Conservation (phyloP, 495 filamentous ascomycete species). For the Lepraria neglecta region DNA sequence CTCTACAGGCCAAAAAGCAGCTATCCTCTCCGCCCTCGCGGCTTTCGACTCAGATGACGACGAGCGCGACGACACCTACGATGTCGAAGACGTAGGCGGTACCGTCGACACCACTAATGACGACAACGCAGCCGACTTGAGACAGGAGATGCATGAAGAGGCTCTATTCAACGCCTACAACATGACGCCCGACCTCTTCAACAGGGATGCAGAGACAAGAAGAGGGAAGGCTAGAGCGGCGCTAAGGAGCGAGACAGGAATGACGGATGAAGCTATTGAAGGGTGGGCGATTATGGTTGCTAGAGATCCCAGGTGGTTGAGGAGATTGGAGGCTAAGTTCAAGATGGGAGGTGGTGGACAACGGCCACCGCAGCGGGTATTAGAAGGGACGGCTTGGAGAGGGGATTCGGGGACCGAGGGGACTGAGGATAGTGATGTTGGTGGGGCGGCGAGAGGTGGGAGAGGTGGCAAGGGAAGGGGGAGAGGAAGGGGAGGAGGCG, state of each 20-base stretch:
- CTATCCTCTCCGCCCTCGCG: constrained; percentile 84
- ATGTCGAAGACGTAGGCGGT: constrained; percentile 82
- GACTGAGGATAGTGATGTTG: constrained; percentile 36
- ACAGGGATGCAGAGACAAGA: constrained; percentile 60
- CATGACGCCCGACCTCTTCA: constrained; percentile 55
- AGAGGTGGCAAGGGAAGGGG: constrained; percentile 44
- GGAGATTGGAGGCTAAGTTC: constrained; percentile 60
- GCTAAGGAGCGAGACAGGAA: constrained; percentile 70
- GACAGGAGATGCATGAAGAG: constrained; percentile 36
- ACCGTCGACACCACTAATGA: constrained; percentile 56
- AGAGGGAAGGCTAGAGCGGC: constrained; percentile 51
- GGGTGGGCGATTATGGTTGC: constrained; percentile 85
- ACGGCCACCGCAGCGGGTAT: constrained; percentile 31
- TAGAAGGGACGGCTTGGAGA: constrained; percentile 52
- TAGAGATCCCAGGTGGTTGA: constrained; percentile 59
- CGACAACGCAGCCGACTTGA: constrained; percentile 36
- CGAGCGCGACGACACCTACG: constrained; percentile 96
- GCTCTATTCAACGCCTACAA: constrained; percentile 63
- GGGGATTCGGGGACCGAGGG: constrained; percentile 27
- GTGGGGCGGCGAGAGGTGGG: constrained; percentile 40
- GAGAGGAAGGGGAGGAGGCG: constrained; percentile 41
- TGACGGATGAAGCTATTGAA: constrained; percentile 93
- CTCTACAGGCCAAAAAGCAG: constrained; percentile 65
- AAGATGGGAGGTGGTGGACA: constrained; percentile 56
- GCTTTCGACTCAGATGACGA: constrained; percentile 93